Percentiles rank a stretch among this genome's conserved stretches.
Conservation (phyloP, 2,329 filamentous ascomycete species). For the Aspergillus bombycis region DNA sequence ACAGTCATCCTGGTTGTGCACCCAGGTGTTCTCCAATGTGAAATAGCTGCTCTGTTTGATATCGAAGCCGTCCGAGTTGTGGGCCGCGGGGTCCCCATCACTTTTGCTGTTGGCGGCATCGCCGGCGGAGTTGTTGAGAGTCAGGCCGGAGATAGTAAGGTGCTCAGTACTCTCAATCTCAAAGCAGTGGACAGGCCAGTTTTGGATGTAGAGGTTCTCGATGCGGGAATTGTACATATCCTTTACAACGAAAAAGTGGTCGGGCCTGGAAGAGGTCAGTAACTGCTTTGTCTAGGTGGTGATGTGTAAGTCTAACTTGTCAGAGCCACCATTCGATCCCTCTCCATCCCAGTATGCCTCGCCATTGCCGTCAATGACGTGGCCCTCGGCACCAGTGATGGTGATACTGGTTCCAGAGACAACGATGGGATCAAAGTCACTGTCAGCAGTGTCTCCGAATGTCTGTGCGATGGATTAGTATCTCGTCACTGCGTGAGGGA, state of each 20-base stretch:
- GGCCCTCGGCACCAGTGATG: constrained; percentile 41
- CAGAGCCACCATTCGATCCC: constrained; percentile 49
- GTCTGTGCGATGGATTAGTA: background rate
- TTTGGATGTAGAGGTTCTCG: constrained; percentile 43
- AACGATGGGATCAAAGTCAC: constrained; percentile 42
- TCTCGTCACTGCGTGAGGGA: background rate
- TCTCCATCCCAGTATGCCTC: constrained; percentile 50
- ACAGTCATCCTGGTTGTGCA: constrained; percentile 49
- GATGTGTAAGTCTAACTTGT: background rate
- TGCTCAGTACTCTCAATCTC: constrained; percentile 37
- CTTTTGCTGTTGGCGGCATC: constrained; percentile 35
- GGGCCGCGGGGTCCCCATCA: background rate
- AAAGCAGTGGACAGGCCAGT: constrained; percentile 47
- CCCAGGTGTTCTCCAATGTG: constrained; percentile 46
- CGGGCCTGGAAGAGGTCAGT: constrained; percentile 18
- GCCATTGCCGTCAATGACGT: constrained; percentile 45
- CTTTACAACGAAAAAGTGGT: constrained; percentile 46
- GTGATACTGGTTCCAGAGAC: constrained; percentile 45
- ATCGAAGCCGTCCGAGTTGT: constrained; percentile 56
- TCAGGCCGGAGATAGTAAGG: constrained; percentile 41
- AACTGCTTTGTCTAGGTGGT: fast-evolving
- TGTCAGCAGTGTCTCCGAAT: background rate
- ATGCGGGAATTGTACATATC: constrained; percentile 45
- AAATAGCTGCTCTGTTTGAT: constrained; percentile 52
- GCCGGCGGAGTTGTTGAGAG: constrained; percentile 44